These are phyloP conservation scores for Pseudonitzschia multistriata DNA, from an alignment of 108 stramenopile species.

Conservation along the genomic window DNA sequence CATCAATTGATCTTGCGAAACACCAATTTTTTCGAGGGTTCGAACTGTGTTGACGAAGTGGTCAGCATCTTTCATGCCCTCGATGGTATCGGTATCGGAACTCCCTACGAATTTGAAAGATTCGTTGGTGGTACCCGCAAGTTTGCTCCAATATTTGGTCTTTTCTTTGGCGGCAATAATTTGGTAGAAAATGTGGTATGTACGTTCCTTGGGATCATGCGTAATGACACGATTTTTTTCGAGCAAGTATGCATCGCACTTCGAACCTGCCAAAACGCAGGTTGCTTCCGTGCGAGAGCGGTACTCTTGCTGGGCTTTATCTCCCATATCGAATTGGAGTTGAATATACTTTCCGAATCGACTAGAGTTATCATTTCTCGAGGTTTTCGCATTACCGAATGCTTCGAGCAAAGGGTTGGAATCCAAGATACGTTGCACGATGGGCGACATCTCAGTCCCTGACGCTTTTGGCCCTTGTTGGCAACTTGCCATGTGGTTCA, in stretches of 20 bases:
- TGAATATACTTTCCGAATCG: conserved; percentile 89
- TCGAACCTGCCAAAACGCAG: conserved; percentile 72
- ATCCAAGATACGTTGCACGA: conserved; percentile 65
- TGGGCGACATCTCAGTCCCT: conserved; percentile 27
- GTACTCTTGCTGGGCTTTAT: conserved; percentile 41
- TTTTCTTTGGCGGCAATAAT: conserved; percentile 79
- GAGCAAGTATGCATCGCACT: conserved; percentile 86
- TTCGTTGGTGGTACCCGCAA: conserved; percentile 55
- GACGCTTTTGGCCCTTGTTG: conserved; percentile 40
- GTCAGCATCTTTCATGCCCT: conserved; percentile 76
- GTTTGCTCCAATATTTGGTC: conserved; percentile 66
- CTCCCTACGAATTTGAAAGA: conserved; percentile 68
- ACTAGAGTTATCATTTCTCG: conserved; percentile 83
- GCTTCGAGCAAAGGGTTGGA: conserved; percentile 90
- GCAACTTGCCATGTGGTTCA: conserved; percentile 85
- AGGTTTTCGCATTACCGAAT: conserved; percentile 89
- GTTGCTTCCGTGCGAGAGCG: conserved; percentile 56
- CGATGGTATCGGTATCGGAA: conserved; percentile 47
- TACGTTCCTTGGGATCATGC: conserved; percentile 90
- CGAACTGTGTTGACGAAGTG: conserved; percentile 69
- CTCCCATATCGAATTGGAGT: conserved; percentile 67
- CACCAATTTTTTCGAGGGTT: conserved; percentile 62
- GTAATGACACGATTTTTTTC: conserved; percentile 95
- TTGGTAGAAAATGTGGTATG: conserved; percentile 99
- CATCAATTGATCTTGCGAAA: conserved; percentile 57